A percentile compares a stretch with the other conserved stretches of the same genome.
phyloP scores from a whole-genome alignment of 345 rosid species.

The Populus deltoides region DNA sequence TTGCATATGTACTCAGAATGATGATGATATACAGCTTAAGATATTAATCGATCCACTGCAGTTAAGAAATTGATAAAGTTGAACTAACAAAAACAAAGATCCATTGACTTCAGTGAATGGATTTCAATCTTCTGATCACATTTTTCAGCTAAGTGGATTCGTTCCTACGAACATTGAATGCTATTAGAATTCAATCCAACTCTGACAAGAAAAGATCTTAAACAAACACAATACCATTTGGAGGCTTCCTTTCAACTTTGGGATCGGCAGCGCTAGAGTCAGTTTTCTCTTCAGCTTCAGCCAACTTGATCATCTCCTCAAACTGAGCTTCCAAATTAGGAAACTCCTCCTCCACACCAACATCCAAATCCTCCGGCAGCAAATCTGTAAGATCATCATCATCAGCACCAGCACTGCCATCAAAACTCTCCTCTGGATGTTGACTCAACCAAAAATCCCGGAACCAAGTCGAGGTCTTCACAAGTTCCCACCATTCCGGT shows the following conservation, averaged over 20 bases:
- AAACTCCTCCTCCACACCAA: neutral
- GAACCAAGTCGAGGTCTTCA: slow-evolving; percentile 38
- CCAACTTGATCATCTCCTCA: slow-evolving; percentile 11
- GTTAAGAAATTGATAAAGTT: neutral
- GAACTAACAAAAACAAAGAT: too few species aligned
- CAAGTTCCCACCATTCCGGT: slow-evolving; percentile 50
- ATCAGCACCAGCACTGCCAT: neutral
- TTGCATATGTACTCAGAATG: too few species aligned
- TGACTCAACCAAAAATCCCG: slow-evolving; percentile 40
- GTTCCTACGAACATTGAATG: too few species aligned
- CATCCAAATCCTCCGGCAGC: slow-evolving; percentile 18
- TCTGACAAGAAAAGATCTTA: neutral
- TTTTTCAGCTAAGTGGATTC: too few species aligned
- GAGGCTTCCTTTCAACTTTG: neutral
- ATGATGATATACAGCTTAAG: neutral
- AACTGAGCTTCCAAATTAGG: slow-evolving; percentile 7
- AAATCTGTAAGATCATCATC: slow-evolving; percentile 3
- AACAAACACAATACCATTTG: neutral
- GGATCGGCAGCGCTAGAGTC: neutral
- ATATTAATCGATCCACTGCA: neutral
- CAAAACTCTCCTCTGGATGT: slow-evolving; percentile 31
- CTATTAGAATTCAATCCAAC: neutral
- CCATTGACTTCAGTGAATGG: neutral
- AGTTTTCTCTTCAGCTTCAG: slow-evolving; percentile 9
- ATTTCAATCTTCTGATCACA: neutral